Base-by-base conservation (phyloP, 2,329 filamentous ascomycete genomes). In the Ceratocystiopsis brevicomis region DNA sequence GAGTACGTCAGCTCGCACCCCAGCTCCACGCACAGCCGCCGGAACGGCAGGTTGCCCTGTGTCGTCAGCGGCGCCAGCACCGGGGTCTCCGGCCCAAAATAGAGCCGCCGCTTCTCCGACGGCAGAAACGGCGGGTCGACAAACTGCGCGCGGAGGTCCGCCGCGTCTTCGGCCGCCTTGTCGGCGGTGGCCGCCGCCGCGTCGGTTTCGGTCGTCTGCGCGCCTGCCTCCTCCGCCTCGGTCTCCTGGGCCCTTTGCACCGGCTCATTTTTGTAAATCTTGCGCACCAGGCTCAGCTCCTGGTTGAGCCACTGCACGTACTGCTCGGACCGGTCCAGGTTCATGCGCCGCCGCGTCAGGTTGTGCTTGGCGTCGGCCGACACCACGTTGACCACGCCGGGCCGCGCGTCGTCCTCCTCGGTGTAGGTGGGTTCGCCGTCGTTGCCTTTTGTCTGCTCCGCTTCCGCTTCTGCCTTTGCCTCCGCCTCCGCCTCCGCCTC, bases 1-100 rank as follows among this genome's bases (percentile, higher is more conserved):
- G 88, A 96, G 65, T 94, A 98, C 0, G 90, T 98, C 40, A 93
- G 69, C 56, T 95, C 81, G 25, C 86, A 87, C 34, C 90, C 90
- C 19, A 96, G 71, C 44, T 87, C 81, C 13, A 85, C 78, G 55
- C 87, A 95, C 30, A 98, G 73, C 41, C 90, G 76, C 45, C 90
- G 79, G 65, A 94, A 98, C 1, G 90, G 90, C 40, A 96, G 68
- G 54, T 98, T 98, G 39, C 90, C 90, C 61, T 96, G 90, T 0
- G 90, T 98, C 1, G 90, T 98, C 40, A 98, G 69, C 34, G 90
- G 90, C 5, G 90, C 90, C n/a, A 98, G 67, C 12, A 87, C 76
- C 0, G 90, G 90, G 2, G 90, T 98, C 58, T 96, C 88, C 1
- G 79, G 76, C 6, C 87, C 87, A 59, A 96, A 96, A 62, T 98